Conservation (phyloP, 495 filamentous ascomycete species). For the Daldinia childiae region DNA sequence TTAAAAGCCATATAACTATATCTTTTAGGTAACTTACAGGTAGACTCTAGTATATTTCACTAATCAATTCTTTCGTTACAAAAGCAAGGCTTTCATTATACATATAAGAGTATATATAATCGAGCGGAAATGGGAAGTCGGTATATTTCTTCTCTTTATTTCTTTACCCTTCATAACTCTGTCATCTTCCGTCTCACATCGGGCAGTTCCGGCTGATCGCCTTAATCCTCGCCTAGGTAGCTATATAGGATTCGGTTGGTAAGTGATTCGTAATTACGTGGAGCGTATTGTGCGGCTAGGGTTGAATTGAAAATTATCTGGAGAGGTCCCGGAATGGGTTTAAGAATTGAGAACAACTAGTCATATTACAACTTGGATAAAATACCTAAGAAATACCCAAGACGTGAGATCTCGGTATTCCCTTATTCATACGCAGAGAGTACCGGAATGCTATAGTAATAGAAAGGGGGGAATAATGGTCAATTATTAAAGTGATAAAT, state of each 20-base stretch:
- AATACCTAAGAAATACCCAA: too few species aligned
- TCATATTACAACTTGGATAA: too few species aligned
- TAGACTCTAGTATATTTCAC: too few species aligned
- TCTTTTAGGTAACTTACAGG: too few species aligned
- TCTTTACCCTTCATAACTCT: neutral
- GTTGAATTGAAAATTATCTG: neutral
- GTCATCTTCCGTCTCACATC: constrained; percentile 8
- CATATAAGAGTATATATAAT: neutral
- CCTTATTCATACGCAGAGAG: too few species aligned
- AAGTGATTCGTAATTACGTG: constrained; percentile 29
- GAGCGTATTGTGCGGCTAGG: neutral
- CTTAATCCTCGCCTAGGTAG: constrained; percentile 6
- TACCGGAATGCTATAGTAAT: too few species aligned
- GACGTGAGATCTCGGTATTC: too few species aligned
- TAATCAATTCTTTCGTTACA: neutral
- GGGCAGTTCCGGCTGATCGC: constrained; percentile 30
- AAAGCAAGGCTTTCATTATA: neutral
- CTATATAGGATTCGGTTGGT: constrained; percentile 29
- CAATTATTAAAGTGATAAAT: too few species aligned
- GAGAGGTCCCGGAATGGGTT: too few species aligned
- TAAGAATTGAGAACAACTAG: too few species aligned
- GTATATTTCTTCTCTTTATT: constrained; percentile 7
- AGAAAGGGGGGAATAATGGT: too few species aligned
- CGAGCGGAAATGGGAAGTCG: neutral
- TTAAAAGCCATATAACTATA: too few species aligned